phyloP scores from a whole-genome alignment of 2,329 filamentous ascomycete species.

The Colletotrichum lindemuthianum region DNA sequence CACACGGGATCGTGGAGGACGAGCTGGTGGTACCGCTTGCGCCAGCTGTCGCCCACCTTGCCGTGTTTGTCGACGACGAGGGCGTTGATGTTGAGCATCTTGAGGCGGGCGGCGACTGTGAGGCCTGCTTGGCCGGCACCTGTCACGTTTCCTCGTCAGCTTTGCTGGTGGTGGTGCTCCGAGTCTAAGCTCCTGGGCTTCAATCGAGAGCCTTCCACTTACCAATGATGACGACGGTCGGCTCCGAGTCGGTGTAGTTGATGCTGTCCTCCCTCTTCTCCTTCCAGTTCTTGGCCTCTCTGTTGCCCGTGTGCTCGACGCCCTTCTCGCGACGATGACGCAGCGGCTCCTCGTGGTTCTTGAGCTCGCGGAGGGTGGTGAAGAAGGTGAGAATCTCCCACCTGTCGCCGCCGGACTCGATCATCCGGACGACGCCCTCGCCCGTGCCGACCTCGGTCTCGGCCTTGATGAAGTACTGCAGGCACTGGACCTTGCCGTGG shows the following conservation, averaged over 20 bases:
- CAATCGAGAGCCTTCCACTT: conserved; percentile 4
- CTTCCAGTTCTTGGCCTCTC: conserved; percentile 38
- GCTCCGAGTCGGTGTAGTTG: conserved; percentile 34
- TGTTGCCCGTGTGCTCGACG: conserved; percentile 59
- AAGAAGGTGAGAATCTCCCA: conserved; percentile 70
- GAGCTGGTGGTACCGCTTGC: conserved; percentile 64
- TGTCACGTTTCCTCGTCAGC: background rate
- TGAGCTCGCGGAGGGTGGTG: conserved; percentile 60
- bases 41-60: conserved; percentile 68
- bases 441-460: conserved; percentile 65
- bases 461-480: conserved; percentile 67
- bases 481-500: conserved; percentile 57
- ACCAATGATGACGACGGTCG: conserved; percentile 38
- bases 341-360: conserved; percentile 57
- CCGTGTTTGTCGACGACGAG: conserved; percentile 63
- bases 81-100: conserved; percentile 62
- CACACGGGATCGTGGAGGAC: conserved; percentile 73
- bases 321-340: conserved; percentile 58
- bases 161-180: no score
- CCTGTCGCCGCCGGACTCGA: conserved; percentile 42
- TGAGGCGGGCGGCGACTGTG: conserved; percentile 61
- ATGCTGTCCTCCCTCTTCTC: conserved; percentile 33
- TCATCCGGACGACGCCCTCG: conserved; percentile 64
- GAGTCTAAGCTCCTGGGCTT: background rate
- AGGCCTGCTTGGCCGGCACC: conserved; percentile 63